A percentile compares a stretch with the other conserved stretches of the same genome.
Evolutionary conservation across 1,139 yeast genomes (phyloP).

Genomic region (Protomyces pachydermus): DNA sequence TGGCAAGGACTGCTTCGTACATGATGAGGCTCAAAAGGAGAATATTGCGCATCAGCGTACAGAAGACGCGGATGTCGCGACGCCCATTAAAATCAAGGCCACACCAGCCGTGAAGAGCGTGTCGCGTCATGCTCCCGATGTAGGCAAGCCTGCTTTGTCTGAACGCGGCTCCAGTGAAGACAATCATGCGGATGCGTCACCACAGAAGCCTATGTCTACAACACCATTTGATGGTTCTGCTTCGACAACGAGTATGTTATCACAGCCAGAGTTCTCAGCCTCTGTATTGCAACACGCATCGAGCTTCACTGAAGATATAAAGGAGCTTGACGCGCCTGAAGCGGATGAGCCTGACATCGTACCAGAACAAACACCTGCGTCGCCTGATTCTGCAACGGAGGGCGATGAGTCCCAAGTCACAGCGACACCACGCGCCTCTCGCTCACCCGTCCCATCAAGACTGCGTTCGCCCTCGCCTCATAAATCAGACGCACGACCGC

Average conservation of each 20-base stretch:
- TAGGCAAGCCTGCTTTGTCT: background rate
- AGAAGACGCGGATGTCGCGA: background rate
- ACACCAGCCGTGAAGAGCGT: background rate
- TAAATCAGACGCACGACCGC: background rate
- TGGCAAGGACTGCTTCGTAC: background rate
- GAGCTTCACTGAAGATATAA: background rate
- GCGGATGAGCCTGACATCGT: background rate
- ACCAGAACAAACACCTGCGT: background rate
- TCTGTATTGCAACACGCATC: conserved; percentile 4
- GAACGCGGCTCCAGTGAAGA: background rate
- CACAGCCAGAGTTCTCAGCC: conserved; percentile 23
- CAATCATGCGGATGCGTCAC: background rate
- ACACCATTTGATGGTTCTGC: conserved; percentile 5
- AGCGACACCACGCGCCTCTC: background rate
- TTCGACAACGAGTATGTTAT: conserved; percentile 9
- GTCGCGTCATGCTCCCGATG: background rate
- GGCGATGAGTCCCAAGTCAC: background rate
- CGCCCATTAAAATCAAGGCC: background rate
- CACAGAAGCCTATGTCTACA: background rate
- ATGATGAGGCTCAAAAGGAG: background rate
- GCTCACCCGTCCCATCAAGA: conserved; percentile 1
- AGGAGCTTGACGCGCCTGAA: background rate
- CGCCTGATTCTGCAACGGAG: background rate
- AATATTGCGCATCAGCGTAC: background rate
- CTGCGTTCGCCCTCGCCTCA: background rate